Base-by-base conservation (phyloP, 1,284 basidiomycete species). In the Papiliotrema flavescens region DNA sequence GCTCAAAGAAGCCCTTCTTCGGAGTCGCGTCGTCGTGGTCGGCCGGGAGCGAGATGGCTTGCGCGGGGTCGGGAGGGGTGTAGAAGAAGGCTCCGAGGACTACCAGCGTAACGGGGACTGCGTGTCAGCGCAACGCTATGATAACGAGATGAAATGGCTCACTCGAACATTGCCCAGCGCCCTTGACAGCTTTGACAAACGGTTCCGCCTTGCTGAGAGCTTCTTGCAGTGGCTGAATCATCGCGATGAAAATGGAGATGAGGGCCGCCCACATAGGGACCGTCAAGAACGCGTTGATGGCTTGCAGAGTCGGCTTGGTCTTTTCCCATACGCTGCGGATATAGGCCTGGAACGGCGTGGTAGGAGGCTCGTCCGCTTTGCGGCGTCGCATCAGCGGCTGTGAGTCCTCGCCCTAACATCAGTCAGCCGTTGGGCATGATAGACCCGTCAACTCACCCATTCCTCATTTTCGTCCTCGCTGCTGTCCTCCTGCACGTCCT, bases 81-180 rank as follows among this genome's bases (percentile, higher is more conserved):
- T 88, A 86, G 75, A 96, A 96, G 80, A 94, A 96, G 7, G 89
- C 91, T 17, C 93, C 93, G 42, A 97, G 85, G 8, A 96, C 91
- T 56, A 97, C 82, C 37, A 97, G 80, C 2, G 93, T 96, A 23
- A 96, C 72, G 0, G 93, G 93, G 61, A 97, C 78, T 70, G 66
- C 57, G 49, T 9, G 19, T 39, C 60, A 69, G 7, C 28, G 28
- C 5, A 26, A 24, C 20, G 47, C 19, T 32, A 45, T 17, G 1
- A 48, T 26, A 32, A 32, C 9, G 9, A 49, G 9, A 51, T 39
- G 13, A n/a, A n/a, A 35, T 4, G 15, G 64, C 72, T 61, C 53
- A 76, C 74, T 87, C 0, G 88, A 89, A 66, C 90, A 93, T 63
- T 82, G 83, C 1, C 90, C 90, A 0, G 88, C 86, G 24, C 80